Conservation (phyloP, 495 filamentous ascomycete species). For the Penicillium maclennaniae region DNA sequence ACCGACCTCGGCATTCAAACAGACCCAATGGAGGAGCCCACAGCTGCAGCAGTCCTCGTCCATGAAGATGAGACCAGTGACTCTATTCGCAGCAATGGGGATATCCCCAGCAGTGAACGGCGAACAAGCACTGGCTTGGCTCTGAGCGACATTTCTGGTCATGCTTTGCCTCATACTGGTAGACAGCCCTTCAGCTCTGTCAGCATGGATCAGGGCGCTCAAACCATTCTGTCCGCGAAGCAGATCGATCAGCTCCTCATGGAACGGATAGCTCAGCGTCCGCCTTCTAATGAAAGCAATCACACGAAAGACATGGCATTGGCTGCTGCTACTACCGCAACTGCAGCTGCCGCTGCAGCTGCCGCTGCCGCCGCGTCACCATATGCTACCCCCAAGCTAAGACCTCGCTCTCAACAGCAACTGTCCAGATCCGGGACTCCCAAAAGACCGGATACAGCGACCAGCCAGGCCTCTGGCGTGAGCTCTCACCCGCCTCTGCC, state of each 20-base stretch:
- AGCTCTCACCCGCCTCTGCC: constrained; percentile 70
- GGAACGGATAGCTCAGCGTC: constrained; percentile 33
- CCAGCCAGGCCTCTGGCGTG: constrained; percentile 51
- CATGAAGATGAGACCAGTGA: constrained; percentile 55
- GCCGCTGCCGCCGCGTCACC: constrained; percentile 20
- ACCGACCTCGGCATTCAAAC: constrained; percentile 22
- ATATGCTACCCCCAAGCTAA: constrained; percentile 37
- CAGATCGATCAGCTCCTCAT: constrained; percentile 66
- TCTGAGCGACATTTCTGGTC: constrained; percentile 43
- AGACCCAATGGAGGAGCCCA: constrained; percentile 18
- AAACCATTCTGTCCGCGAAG: constrained; percentile 70
- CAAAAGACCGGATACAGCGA: constrained; percentile 63
- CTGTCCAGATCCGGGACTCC: constrained; percentile 28
- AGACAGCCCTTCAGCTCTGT: constrained; percentile 35
- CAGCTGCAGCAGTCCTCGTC: constrained; percentile 29
- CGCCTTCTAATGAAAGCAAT: constrained; percentile 35
- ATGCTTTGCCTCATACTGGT: constrained; percentile 31
- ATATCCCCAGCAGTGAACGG: constrained; percentile 34
- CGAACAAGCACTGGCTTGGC: constrained; percentile 41
- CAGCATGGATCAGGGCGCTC: constrained; percentile 63
- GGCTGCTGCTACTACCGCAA: constrained; percentile 1
- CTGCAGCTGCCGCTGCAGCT: neutral
- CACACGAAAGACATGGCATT: constrained; percentile 28
- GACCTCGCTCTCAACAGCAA: constrained; percentile 35
- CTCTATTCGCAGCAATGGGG: constrained; percentile 28